A percentile compares a stretch with the other conserved stretches of the same genome.
phyloP scores from a whole-genome alignment of 306 rosid species.

The Dalbergia oliveri region DNA sequence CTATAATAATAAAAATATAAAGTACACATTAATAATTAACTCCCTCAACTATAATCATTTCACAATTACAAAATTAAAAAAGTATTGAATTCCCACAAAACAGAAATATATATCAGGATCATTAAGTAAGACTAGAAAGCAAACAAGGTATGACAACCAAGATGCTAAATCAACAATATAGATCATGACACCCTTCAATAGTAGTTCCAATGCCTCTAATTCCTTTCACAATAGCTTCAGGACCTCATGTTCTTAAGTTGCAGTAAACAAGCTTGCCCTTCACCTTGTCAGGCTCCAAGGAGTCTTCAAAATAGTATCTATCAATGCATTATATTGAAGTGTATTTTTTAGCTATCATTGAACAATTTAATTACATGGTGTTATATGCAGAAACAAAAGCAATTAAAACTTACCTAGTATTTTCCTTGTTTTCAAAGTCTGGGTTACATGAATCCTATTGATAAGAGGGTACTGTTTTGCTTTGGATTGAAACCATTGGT shows the following conservation, averaged over 20 bases:
- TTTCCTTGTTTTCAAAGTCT: conserved; percentile 51
- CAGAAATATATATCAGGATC: too few relatives aligned
- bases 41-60: too few relatives aligned
- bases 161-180: too few relatives aligned
- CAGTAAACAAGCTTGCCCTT: conserved; percentile 78
- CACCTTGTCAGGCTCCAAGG: conserved; percentile 68
- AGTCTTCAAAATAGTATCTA: conserved; percentile 49
- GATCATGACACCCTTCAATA: conserved; percentile 43
- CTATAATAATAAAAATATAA: too few relatives aligned
- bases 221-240: conserved; percentile 66
- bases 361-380: background rate
- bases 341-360: conserved; percentile 13
- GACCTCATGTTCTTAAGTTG: conserved; percentile 56
- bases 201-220: conserved; percentile 77
- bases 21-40: too few relatives aligned
- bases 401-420: conserved; percentile 64
- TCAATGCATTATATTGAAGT: conserved; percentile 20
- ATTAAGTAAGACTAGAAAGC: too few relatives aligned
- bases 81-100: too few relatives aligned
- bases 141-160: too few relatives aligned
- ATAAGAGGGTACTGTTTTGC: conserved; percentile 66
- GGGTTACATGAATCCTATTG: conserved; percentile 71
- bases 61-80: too few relatives aligned
- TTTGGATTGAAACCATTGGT: conserved; percentile 62
- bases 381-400: background rate